Evolutionary conservation across 169 alveolate genomes (phyloP).

Genomic region (Eimeria acervulina): DNA sequence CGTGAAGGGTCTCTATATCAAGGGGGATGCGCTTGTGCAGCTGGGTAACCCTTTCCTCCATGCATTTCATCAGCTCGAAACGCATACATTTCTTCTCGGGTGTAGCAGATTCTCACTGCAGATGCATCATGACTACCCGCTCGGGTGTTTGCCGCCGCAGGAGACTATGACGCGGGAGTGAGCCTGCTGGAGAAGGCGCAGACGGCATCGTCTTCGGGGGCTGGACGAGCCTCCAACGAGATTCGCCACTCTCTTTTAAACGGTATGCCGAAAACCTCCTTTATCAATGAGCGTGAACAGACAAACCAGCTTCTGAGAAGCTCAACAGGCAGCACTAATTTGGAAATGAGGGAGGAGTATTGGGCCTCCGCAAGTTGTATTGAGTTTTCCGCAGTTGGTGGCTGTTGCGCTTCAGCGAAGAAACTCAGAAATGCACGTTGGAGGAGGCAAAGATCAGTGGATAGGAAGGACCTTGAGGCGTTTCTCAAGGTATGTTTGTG

Average conservation of each 20-base stretch:
- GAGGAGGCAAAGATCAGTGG: conserved; percentile 51
- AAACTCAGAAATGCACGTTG: conserved; percentile 35
- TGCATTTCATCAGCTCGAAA: background rate
- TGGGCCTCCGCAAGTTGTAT: background rate
- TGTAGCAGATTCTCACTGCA: background rate
- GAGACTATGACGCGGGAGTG: conserved; percentile 54
- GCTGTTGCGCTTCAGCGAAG: conserved; percentile 25
- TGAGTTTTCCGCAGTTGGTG: background rate
- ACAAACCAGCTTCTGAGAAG: background rate
- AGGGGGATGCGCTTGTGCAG: conserved; percentile 92
- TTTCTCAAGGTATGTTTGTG: conserved; percentile 42
- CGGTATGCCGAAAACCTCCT: conserved; percentile 9
- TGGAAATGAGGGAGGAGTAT: background rate
- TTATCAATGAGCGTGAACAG: background rate
- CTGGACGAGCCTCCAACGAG: conserved; percentile 65
- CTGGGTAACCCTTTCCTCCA: conserved; percentile 83
- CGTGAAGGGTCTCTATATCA: conserved; percentile 91
- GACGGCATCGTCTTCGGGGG: conserved; percentile 51
- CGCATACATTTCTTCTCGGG: background rate
- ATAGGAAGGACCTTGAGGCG: conserved; percentile 51
- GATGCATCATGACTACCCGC: background rate
- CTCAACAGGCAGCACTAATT: background rate
- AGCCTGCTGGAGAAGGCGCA: conserved; percentile 62
- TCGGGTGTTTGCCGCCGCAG: conserved; percentile 5
- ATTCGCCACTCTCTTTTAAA: conserved; percentile 71